Conservation (phyloP, 441 rosid genomes). For the Adansonia rubrostipa region DNA sequence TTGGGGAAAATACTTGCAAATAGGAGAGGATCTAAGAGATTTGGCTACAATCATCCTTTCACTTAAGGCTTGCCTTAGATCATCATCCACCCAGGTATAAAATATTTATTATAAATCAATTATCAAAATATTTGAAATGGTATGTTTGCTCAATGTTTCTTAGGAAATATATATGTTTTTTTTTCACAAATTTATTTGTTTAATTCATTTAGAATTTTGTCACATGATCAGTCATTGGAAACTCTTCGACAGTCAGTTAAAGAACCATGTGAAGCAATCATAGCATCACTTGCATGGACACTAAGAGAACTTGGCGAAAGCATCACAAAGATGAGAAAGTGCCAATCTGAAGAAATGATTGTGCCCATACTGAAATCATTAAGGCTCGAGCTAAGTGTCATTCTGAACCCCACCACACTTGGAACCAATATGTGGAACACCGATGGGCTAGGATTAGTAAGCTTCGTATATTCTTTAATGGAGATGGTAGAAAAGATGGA, state of each 20-base stretch:
- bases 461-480: slow-evolving; percentile 47
- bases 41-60: slow-evolving; percentile 51
- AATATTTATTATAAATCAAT: not conserved
- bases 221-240: slow-evolving; percentile 31
- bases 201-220: not conserved
- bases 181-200: not conserved
- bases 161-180: no score
- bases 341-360: slow-evolving; percentile 35
- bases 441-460: slow-evolving; percentile 48
- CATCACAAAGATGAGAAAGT: slow-evolving; percentile 53
- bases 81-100: slow-evolving; percentile 43
- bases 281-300: slow-evolving; percentile 47
- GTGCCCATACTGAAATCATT: slow-evolving; percentile 50
- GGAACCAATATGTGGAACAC: slow-evolving; percentile 21
- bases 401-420: slow-evolving; percentile 23
- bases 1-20: slow-evolving; percentile 56
- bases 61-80: slow-evolving; percentile 44
- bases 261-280: slow-evolving; percentile 47
- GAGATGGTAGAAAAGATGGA: slow-evolving; percentile 55
- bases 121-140: not conserved
- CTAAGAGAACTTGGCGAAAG: slow-evolving; percentile 61
- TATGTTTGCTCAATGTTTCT: not conserved
- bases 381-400: slow-evolving; percentile 42
- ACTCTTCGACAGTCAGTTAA: slow-evolving; percentile 35
- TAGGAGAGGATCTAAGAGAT: slow-evolving; percentile 57